Evolutionary conservation across 2,329 filamentous ascomycete species (phyloP), one percentile per base, ranked within the genome.

Genomic region (Sclerotinia borealis): DNA sequence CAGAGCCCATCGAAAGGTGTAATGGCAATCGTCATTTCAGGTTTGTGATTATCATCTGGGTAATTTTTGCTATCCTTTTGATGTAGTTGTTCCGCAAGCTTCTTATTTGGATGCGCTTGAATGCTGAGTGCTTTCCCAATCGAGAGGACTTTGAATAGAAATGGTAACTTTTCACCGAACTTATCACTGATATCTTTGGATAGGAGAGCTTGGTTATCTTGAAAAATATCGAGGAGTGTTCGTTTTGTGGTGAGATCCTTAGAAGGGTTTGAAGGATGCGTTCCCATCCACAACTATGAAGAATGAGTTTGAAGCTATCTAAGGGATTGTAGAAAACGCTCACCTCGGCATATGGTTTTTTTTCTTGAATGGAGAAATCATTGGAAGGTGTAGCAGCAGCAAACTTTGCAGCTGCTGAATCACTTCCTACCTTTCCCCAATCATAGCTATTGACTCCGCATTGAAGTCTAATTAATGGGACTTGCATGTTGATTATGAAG

Each of bases 21-120:
- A 72, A 99, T 89, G 66, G 95, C 95, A 76, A 99, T 96, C 67
- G 95, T 93, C 95, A 99, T 99, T 79, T 99, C 95, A 39, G 95
- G 95, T 79, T 99, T 99, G 82, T 99, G 95, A 79, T 99, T 99
- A 80, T 98, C 93, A 81, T 99, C 92, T 64, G 93, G 95, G 75
- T 99, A 99, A 80, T 99, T 96, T 78, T 91, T 91, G 55, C 92
- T 84, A 74, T 99, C 93, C 67, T 83, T 86, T 45, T 87, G 85
- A 76, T 98, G 95, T 36, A 99, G 81, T 75, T 92, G 80, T 78
- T 96, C 93, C 59, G 95, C 95, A 17, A 96, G 87, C 78, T 90
- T 91, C 84, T 96, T 96, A 80, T 96, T 96, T 59, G 92, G 92
- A 71, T 99, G 95, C 29, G 95, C 95, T 77, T 99, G 95, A 72